Base-by-base conservation (phyloP, 2,329 filamentous ascomycete genomes). In the Clarireedia sp. region DNA sequence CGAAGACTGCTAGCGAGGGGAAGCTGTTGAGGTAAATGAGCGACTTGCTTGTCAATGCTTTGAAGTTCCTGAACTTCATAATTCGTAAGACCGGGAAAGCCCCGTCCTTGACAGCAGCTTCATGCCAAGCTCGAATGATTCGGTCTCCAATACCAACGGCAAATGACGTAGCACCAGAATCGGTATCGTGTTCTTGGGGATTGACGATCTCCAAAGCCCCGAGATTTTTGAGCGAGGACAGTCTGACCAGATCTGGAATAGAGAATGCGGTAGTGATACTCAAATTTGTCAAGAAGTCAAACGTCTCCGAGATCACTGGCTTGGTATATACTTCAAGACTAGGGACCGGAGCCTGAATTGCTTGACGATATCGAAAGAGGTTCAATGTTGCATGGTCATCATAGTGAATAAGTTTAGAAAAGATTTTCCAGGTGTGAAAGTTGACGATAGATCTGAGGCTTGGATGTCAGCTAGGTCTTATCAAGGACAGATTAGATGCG, bases 111-210 rank as follows among this genome's bases (percentile, higher is more conserved):
- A 48, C 36, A 10, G 65, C 67, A 41, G 60, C 57, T 37, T 60
- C 45, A 45, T 60, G 58, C 68, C 68, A 71, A 9, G 66, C 61
- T 53, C 66, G 60, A n/a, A 71, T 46, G 6, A 70, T 44, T 29
- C 51, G 19, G 5, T 70, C 67, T 21, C 57, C 56, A 17, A 69
- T 59, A 9, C 44, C 40, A 19, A 36, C 24, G 23, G 46, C 9
- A 12, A 46, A 44, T 29, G 16, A 24, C 41, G 43, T 44, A 23
- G n/a, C 8, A 38, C 29, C 37, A 5, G 23, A 37, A n/a, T 24
- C 7, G 36, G 12, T 19, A 16, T 37, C 26, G 14, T 16, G n/a
- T 21, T 29, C 44, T 14, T 9, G n/a, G 9, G 41, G 48, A 19
- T 59, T 60, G 8, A 65, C 56, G 21, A 71, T 62, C 51, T 71